A percentile compares a stretch with the other conserved stretches of the same genome.
These are phyloP conservation scores for Gentiana macrophylla DNA, from an alignment of 257 asterid species.

Conservation along the genomic window DNA sequence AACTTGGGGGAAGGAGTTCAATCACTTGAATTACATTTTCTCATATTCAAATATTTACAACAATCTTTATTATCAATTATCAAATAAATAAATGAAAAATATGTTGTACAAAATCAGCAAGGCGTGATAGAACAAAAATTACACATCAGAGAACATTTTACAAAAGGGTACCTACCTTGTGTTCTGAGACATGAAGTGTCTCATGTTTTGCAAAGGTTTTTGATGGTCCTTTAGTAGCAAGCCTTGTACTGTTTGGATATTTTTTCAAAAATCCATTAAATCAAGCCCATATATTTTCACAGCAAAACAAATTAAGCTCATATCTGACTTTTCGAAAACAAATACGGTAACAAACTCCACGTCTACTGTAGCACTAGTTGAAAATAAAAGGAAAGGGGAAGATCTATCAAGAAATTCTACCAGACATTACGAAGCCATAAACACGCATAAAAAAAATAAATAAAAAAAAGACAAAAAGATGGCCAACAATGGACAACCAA, in stretches of 20 bases:
- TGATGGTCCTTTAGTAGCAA: constrained; percentile 50
- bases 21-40: no score
- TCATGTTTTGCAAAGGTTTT: constrained; percentile 73
- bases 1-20: no score
- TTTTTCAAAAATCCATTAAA: no score
- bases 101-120: background rate
- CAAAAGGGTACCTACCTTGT: constrained; percentile 71
- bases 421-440: background rate
- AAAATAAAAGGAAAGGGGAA: background rate
- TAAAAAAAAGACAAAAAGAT: background rate
- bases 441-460: background rate
- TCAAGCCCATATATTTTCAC: no score
- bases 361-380: no score
- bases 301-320: background rate
- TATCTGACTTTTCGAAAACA: no score
- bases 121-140: background rate
- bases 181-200: constrained; percentile 67
- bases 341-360: no score
- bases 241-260: constrained; percentile 33
- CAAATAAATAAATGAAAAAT: no score
- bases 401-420: background rate
- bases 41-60: no score
- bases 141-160: background rate
- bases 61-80: no score
- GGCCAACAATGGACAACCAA: background rate